A percentile compares a stretch with the other conserved stretches of the same genome.
Evolutionary conservation across 2,329 filamentous ascomycete species (phyloP).

Genomic region (Exophiala alcalophila): DNA sequence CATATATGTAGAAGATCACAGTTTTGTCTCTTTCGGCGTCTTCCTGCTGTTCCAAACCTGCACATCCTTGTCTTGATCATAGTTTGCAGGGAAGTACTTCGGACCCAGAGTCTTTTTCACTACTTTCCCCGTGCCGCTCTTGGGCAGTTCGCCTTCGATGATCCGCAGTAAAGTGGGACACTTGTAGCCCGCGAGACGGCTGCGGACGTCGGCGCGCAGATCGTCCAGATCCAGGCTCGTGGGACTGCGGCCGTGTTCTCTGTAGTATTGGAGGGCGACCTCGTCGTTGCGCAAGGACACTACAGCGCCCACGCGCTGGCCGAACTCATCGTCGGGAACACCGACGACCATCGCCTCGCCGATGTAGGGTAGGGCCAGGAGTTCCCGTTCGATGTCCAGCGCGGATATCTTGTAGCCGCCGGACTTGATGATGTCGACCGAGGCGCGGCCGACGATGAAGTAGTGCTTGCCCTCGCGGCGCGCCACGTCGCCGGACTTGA

Average conservation of each 20-base stretch:
- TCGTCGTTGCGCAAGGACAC: slow-evolving; percentile 33
- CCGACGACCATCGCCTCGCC: slow-evolving; percentile 51
- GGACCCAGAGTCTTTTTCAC: slow-evolving; percentile 48
- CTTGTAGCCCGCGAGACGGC: slow-evolving; percentile 49
- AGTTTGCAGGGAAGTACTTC: slow-evolving; percentile 38
- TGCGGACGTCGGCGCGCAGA: slow-evolving; percentile 44
- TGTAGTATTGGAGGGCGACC: slow-evolving; percentile 26
- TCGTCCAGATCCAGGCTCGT: slow-evolving; percentile 39
- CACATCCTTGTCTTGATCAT: slow-evolving; percentile 31
- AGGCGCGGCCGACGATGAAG: slow-evolving; percentile 48
- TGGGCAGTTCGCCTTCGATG: slow-evolving; percentile 47
- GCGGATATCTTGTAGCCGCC: slow-evolving; percentile 53
- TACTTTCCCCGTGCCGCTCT: slow-evolving; percentile 51
- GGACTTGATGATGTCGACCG: slow-evolving; percentile 51
- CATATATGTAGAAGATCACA: slow-evolving; percentile 19
- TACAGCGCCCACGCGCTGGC: slow-evolving; percentile 48
- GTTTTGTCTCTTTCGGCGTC: slow-evolving; percentile 13
- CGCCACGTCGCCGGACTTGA: slow-evolving; percentile 41
- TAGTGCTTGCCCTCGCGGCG: slow-evolving; percentile 36
- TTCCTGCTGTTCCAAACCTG: slow-evolving; percentile 33
- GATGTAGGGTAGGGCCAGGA: slow-evolving; percentile 46
- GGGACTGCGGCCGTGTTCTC: slow-evolving; percentile 16
- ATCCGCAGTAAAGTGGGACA: slow-evolving; percentile 49
- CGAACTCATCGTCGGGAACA: slow-evolving; percentile 49
- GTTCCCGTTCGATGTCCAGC: slow-evolving; percentile 50